phyloP scores from a whole-genome alignment of 441 rosid species.

The Adansonia gregorii region DNA sequence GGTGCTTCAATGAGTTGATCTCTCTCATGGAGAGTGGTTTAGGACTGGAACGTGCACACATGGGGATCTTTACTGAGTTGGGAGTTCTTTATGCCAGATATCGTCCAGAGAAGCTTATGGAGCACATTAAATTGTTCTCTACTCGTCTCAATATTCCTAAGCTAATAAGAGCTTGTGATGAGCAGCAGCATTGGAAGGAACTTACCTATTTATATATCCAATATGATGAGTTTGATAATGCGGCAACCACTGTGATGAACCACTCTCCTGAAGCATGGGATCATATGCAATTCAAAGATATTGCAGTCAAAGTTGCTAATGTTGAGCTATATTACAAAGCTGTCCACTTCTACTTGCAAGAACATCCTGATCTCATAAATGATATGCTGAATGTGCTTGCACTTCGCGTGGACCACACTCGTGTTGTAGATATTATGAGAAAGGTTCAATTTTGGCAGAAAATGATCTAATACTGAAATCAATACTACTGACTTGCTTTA shows the following conservation, averaged over 20 bases:
- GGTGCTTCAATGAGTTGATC: slow-evolving; percentile 94
- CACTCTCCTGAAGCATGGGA: slow-evolving; percentile 99
- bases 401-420: slow-evolving; percentile 93
- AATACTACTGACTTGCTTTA: neutral
- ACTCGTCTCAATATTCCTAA: slow-evolving; percentile 99
- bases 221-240: slow-evolving; percentile 96
- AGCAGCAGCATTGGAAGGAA: slow-evolving; percentile 98
- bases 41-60: slow-evolving; percentile 99
- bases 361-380: slow-evolving; percentile 95
- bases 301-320: slow-evolving; percentile 89
- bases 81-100: slow-evolving; percentile 99
- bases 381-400: slow-evolving; percentile 95
- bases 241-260: slow-evolving; percentile 98
- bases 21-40: slow-evolving; percentile 99
- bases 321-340: slow-evolving; percentile 98
- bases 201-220: slow-evolving; percentile 90
- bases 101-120: slow-evolving; percentile 97
- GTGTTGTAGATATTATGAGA: slow-evolving; percentile 97
- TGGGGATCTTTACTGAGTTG: slow-evolving; percentile 99
- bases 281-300: slow-evolving; percentile 99
- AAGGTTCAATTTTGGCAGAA: slow-evolving; percentile 57
- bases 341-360: slow-evolving; percentile 97
- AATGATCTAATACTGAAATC: neutral
- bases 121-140: slow-evolving; percentile 96
- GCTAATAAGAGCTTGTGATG: slow-evolving; percentile 98